These are phyloP conservation scores for Fusarium lateritium DNA, from an alignment of 2,329 filamentous ascomycete genomes.

Conservation along the genomic window DNA sequence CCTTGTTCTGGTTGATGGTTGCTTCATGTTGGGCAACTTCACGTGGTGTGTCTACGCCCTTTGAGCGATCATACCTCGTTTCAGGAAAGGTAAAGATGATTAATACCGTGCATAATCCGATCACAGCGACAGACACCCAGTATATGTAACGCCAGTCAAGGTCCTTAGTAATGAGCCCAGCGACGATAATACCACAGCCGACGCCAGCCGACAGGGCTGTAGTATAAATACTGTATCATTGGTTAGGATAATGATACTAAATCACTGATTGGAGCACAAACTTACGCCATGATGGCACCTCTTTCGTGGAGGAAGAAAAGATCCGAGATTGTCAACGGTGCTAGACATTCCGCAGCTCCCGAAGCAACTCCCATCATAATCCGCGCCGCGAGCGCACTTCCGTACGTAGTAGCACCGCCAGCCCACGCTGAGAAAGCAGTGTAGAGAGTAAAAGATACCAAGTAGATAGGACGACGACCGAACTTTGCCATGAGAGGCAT, in stretches of 20 bases:
- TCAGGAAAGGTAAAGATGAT: slow-evolving; percentile 69
- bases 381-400: slow-evolving; percentile 61
- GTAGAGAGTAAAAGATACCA: slow-evolving; percentile 62
- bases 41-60: too few relatives aligned
- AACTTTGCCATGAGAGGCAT: slow-evolving; percentile 63
- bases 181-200: slow-evolving; percentile 60
- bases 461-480: slow-evolving; percentile 60
- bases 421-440: slow-evolving; percentile 57
- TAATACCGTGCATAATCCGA: slow-evolving; percentile 63
- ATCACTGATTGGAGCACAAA: slow-evolving; percentile 13
- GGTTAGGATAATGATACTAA: too few relatives aligned
- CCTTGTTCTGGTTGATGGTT: background rate
- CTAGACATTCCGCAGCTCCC: slow-evolving; percentile 67
- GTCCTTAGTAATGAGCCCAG: slow-evolving; percentile 64
- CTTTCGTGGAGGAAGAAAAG: slow-evolving; percentile 71
- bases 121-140: slow-evolving; percentile 63
- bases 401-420: slow-evolving; percentile 61
- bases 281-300: slow-evolving; percentile 61
- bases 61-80: background rate
- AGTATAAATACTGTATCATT: slow-evolving; percentile 53
- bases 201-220: slow-evolving; percentile 60
- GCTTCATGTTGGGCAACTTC: slow-evolving; percentile 39
- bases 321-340: slow-evolving; percentile 67
- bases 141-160: slow-evolving; percentile 67
- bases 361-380: slow-evolving; percentile 68